These are phyloP conservation scores for Tagetes erecta DNA, from an alignment of 129 eudicot genomes.

Conservation along the genomic window DNA sequence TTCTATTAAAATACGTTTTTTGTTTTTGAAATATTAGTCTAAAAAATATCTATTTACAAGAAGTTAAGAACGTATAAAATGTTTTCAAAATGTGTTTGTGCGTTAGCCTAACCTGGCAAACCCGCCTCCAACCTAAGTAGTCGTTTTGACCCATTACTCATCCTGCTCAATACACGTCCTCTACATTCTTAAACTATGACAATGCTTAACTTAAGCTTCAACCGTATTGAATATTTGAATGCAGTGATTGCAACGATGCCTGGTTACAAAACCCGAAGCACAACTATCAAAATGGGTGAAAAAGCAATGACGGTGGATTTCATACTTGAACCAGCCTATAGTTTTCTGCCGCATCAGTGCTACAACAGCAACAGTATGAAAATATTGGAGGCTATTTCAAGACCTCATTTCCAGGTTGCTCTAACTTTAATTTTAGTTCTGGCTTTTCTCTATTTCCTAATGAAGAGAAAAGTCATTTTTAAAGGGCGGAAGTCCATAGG, in stretches of 20 bases:
- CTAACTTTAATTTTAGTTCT: conserved; percentile 39
- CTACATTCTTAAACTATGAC: background rate
- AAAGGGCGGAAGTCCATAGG: conserved; percentile 43
- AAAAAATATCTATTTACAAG: background rate
- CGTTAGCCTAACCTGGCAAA: background rate
- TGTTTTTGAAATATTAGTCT: background rate
- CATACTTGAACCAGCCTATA: conserved; percentile 60
- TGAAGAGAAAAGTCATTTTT: conserved; percentile 51
- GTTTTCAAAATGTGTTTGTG: background rate
- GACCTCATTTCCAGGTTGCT: conserved; percentile 40
- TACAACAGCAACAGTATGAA: conserved; percentile 34
- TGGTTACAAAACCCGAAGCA: conserved; percentile 71
- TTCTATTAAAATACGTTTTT: background rate
- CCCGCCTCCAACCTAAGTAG: background rate
- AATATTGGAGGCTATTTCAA: conserved; percentile 40
- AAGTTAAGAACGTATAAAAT: background rate
- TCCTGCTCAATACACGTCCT: background rate
- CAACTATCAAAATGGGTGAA: conserved; percentile 54
- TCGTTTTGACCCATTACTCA: background rate
- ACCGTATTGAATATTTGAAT: conserved; percentile 1
- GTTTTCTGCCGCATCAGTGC: conserved; percentile 33
- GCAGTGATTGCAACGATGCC: conserved; percentile 79
- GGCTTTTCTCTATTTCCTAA: conserved; percentile 59
- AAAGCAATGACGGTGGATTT: conserved; percentile 66
- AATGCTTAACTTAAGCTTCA: background rate